Conservation (phyloP, 2,329 filamentous ascomycete species). For the Botrytis pseudocinerea region DNA sequence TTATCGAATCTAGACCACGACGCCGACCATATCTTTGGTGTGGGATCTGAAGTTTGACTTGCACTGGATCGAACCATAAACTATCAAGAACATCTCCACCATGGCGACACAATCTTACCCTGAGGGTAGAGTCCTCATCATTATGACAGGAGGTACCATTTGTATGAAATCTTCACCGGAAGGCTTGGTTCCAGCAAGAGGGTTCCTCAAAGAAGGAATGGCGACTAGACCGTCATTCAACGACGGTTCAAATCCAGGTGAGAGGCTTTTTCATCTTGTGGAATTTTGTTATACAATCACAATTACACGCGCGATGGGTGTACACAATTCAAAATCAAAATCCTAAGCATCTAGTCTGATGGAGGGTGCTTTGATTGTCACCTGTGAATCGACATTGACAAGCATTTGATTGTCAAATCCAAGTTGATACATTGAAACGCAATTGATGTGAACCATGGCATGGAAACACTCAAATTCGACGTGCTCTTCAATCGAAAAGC, state of each 20-base stretch:
- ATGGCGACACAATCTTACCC: slow-evolving; percentile 40
- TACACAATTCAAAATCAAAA: neutral
- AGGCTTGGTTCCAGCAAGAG: slow-evolving; percentile 59
- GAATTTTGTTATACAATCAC: neutral
- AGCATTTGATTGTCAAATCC: neutral
- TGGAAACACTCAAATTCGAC: neutral
- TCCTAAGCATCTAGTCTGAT: neutral
- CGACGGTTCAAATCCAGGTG: slow-evolving; percentile 57
- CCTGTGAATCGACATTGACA: neutral
- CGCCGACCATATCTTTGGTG: neutral
- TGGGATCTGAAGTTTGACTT: neutral
- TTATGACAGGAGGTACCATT: slow-evolving; percentile 69
- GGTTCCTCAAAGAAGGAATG: slow-evolving; percentile 66
- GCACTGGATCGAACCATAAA: no score
- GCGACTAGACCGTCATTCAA: slow-evolving; percentile 68
- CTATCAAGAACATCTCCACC: neutral
- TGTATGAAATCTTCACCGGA: slow-evolving; percentile 69
- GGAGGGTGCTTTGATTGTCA: neutral
- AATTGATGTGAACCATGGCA: neutral
- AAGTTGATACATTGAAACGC: neutral
- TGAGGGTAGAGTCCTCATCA: slow-evolving; percentile 62
- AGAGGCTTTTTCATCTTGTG: slow-evolving; percentile 20
- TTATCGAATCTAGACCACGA: neutral
- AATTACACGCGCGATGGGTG: neutral
- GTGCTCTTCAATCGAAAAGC: neutral